Conservation (phyloP, 2,329 filamentous ascomycete species). For the Byssoonygena ceratinophila region DNA sequence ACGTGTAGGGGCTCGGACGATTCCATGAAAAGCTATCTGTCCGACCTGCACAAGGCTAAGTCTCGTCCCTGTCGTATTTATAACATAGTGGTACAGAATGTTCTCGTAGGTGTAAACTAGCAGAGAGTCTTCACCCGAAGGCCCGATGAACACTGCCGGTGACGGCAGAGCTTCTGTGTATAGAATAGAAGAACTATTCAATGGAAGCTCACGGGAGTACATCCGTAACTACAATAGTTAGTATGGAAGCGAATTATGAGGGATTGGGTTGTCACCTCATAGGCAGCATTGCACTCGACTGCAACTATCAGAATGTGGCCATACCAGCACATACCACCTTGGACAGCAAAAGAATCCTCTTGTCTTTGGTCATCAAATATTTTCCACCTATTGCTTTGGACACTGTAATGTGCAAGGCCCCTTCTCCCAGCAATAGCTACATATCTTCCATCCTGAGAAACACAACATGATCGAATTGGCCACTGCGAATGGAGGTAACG, state of each 20-base stretch:
- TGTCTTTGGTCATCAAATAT: slow-evolving; percentile 70
- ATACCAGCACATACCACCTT: slow-evolving; percentile 98
- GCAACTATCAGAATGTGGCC: slow-evolving; percentile 89
- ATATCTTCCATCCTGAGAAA: slow-evolving; percentile 87
- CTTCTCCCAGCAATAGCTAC: slow-evolving; percentile 89
- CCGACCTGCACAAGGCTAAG: slow-evolving; percentile 84
- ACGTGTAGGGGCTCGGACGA: slow-evolving; percentile 82
- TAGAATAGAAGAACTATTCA: slow-evolving; percentile 63
- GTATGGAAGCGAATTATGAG: neutral
- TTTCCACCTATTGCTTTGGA: slow-evolving; percentile 90
- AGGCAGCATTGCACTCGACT: slow-evolving; percentile 71
- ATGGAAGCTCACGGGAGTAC: slow-evolving; percentile 73
- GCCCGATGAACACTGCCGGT: slow-evolving; percentile 79
- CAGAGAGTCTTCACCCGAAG: slow-evolving; percentile 85
- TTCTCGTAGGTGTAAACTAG: slow-evolving; percentile 97
- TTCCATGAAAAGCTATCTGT: slow-evolving; percentile 93
- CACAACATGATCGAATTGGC: slow-evolving; percentile 78
- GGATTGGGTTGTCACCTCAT: slow-evolving; percentile 46
- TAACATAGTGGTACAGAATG: slow-evolving; percentile 86
- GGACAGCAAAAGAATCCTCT: slow-evolving; percentile 84
- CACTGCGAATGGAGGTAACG: slow-evolving; percentile 83
- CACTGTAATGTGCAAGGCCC: slow-evolving; percentile 89
- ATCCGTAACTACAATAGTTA: slow-evolving; percentile 54
- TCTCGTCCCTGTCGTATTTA: slow-evolving; percentile 58
- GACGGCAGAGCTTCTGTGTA: slow-evolving; percentile 68